A percentile compares a stretch with the other conserved stretches of the same genome.
Conservation (phyloP, 768 basidiomycete species). For the Termitomyces sp. region DNA sequence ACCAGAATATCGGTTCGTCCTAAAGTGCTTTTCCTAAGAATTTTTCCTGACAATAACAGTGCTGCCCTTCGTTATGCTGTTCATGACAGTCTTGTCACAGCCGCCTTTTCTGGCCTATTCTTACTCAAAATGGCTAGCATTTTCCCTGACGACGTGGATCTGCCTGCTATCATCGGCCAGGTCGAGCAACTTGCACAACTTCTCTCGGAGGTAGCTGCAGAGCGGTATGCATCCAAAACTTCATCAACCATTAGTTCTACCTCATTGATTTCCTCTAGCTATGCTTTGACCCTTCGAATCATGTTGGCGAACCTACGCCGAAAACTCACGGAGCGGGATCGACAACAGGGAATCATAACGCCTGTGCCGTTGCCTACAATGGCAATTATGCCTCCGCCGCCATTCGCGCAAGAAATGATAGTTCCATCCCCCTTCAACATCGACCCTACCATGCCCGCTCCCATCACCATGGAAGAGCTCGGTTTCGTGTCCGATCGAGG, state of each 20-base stretch:
- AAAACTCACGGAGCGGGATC: slow-evolving; percentile 58
- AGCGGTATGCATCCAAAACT: slow-evolving; percentile 49
- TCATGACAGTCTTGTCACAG: slow-evolving; percentile 88
- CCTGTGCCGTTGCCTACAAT: slow-evolving; percentile 33
- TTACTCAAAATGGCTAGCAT: slow-evolving; percentile 92
- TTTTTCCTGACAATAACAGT: slow-evolving; percentile 30
- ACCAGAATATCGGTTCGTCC: slow-evolving; percentile 74
- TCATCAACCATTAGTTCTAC: background rate
- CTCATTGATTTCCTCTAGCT: slow-evolving; percentile 39
- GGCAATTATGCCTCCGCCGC: slow-evolving; percentile 43
- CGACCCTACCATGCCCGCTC: slow-evolving; percentile 50
- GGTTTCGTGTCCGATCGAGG: slow-evolving; percentile 65
- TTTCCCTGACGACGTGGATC: slow-evolving; percentile 82
- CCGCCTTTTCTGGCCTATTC: slow-evolving; percentile 89
- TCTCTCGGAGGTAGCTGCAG: slow-evolving; percentile 89
- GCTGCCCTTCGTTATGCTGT: slow-evolving; percentile 91
- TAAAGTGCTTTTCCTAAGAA: slow-evolving; percentile 13
- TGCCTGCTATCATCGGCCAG: slow-evolving; percentile 71
- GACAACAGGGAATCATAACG: slow-evolving; percentile 21
- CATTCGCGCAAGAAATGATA: slow-evolving; percentile 55
- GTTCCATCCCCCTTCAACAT: slow-evolving; percentile 52
- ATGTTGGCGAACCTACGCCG: slow-evolving; percentile 92
- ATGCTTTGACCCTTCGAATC: slow-evolving; percentile 86
- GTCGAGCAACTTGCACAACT: slow-evolving; percentile 90
- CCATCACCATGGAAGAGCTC: slow-evolving; percentile 83